Evolutionary conservation across 345 rosid genomes (phyloP).

Genomic region (Heritiera fomes): DNA sequence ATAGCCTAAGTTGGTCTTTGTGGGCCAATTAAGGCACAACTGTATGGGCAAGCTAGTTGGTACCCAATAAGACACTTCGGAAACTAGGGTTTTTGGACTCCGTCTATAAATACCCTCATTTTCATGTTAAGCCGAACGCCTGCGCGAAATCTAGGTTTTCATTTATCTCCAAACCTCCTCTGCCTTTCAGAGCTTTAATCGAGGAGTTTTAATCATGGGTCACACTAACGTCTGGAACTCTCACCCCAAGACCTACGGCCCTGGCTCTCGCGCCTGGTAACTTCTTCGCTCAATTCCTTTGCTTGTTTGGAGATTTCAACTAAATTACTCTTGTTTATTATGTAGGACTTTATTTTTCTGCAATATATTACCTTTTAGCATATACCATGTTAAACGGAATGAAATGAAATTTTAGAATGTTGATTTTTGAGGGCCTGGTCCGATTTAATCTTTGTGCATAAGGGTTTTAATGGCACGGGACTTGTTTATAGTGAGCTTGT

Average conservation of each 20-base stretch:
- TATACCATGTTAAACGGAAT: neutral
- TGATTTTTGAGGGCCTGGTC: neutral
- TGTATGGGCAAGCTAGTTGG: neutral
- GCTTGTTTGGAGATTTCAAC: neutral
- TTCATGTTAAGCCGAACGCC: neutral
- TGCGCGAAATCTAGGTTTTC: neutral
- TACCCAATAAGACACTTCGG: neutral
- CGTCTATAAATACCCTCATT: neutral
- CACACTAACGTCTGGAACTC: conserved; percentile 61
- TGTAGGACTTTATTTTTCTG: neutral
- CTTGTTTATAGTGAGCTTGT: neutral
- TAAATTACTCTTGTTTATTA: neutral
- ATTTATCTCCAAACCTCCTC: neutral
- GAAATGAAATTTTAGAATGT: too few relatives aligned
- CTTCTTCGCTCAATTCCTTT: neutral
- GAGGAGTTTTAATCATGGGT: conserved; percentile 37
- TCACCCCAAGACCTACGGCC: conserved; percentile 59
- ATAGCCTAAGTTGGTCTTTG: neutral
- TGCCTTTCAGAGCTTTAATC: neutral
- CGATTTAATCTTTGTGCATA: neutral
- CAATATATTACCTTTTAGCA: neutral
- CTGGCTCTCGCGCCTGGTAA: conserved; percentile 61
- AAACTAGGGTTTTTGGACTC: conserved; percentile 5
- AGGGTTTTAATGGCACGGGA: neutral
- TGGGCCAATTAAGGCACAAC: neutral